phyloP scores from a whole-genome alignment of 2,329 filamentous ascomycete genomes.

The Neopestalotiopsis rosae region DNA sequence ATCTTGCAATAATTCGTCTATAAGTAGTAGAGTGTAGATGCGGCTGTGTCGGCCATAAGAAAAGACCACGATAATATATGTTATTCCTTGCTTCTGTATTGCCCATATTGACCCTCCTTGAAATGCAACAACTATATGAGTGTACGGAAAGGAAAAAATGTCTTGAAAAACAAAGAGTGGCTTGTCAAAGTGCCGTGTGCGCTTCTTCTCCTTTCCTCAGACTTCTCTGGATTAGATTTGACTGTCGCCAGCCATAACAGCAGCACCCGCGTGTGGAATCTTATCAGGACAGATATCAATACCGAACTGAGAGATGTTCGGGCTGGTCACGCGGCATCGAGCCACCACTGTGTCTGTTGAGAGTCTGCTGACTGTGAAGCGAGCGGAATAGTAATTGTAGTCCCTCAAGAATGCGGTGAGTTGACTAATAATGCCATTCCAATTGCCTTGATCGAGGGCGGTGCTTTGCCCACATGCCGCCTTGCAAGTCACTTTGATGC shows the following conservation, averaged over 20 bases:
- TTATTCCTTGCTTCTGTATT: no score
- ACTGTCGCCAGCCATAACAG: background rate
- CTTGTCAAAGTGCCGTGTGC: background rate
- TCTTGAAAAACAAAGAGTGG: background rate
- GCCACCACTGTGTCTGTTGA: background rate
- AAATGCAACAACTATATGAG: no score
- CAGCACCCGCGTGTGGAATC: background rate
- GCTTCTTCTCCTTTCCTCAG: background rate
- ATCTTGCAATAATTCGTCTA: no score
- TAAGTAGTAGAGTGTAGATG: no score
- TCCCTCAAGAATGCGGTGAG: background rate
- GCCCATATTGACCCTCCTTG: no score
- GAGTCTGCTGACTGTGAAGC: constrained; percentile 5
- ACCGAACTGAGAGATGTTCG: background rate
- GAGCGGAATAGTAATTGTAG: constrained; percentile 2
- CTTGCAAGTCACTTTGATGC: constrained; percentile 5
- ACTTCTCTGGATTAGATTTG: background rate
- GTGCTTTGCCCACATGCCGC: background rate
- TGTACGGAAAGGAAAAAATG: background rate
- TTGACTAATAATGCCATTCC: background rate
- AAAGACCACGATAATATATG: no score
- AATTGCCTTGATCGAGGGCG: background rate
- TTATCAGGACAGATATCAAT: background rate
- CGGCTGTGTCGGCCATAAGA: no score
- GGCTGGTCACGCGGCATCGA: constrained; percentile 6